Evolutionary conservation across 2,329 filamentous ascomycete species (phyloP), one percentile per base, ranked within the genome.

Genomic region (Penicillium sp.): DNA sequence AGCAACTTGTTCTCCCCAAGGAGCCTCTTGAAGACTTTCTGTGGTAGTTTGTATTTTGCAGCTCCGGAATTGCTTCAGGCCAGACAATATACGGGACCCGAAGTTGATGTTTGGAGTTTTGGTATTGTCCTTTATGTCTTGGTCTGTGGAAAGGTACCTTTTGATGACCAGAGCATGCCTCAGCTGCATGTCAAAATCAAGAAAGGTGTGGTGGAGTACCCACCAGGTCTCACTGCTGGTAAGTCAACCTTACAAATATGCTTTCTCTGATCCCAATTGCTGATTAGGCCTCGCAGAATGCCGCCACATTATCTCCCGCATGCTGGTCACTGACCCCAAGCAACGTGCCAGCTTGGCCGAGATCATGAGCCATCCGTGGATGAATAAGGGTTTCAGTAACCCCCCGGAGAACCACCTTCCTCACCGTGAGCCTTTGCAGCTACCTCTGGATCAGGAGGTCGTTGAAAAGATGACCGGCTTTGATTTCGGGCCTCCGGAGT

Each of bases 141-240:
- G 58, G 94, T 97, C 4, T 97, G 94, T 70, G 94, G 94, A 50
- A 97, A 97, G 74, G 94, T 99, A 4, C 94, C 94, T 0, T 99
- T 99, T 68, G 94, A 99, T 71, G 94, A 99, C 70, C 94, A 99
- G 76, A 97, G 92, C 77, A 99, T 99, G 91, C 94, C 93, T 35
- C 92, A 96, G 60, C 80, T 99, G 46, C 94, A 99, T 75, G 92
- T 93, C 55, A 99, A 99, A 78, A 99, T 99, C 75, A 99, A 99
- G 79, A 96, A 96, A 71, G 94, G 94, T 35, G 77, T 90, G 48
- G 94, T 97, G 18, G 94, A 99, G 71, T 99, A 97, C 72, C 94
- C 94, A 3, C 90, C 87, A 57, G 97, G 94, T 86, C 80, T 99
- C 38, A 93, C 91, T 54, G 85, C 86, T 66, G 93, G 93, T 95